phyloP scores from a whole-genome alignment of 208 protist genomes.

The Trichomonas gallinae region DNA sequence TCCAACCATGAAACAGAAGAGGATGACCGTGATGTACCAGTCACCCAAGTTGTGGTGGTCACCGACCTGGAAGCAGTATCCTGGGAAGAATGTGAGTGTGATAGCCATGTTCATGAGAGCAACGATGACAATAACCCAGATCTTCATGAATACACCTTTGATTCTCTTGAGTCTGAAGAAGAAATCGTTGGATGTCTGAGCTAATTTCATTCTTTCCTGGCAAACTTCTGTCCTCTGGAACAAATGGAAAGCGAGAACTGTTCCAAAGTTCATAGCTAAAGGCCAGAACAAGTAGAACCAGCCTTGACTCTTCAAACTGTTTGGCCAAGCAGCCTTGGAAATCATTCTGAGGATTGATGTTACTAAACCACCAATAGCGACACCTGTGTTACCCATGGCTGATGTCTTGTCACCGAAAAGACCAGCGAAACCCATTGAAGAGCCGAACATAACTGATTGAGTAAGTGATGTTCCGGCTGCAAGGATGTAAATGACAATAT shows the following conservation, averaged over 20 bases:
- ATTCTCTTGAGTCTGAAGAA: background rate
- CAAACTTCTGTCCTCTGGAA: background rate
- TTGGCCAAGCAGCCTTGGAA: background rate
- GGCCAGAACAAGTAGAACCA: background rate
- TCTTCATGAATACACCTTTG: background rate
- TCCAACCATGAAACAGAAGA: background rate
- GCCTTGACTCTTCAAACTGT: background rate
- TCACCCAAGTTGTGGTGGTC: background rate
- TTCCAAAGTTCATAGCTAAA: background rate
- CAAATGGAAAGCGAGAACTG: background rate
- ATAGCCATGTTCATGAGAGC: background rate
- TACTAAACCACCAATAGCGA: background rate
- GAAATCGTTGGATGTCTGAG: background rate
- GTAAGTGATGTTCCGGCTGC: background rate
- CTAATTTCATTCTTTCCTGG: background rate
- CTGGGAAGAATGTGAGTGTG: background rate
- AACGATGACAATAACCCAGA: background rate
- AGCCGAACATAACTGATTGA: background rate
- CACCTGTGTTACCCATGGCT: background rate
- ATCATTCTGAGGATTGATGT: background rate
- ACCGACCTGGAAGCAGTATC: background rate
- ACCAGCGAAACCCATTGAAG: background rate
- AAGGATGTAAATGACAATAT: background rate
- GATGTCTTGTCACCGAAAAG: background rate
- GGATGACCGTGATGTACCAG: background rate